Evolutionary conservation across 257 asterid genomes (phyloP).

Genomic region (Mentha longifolia): DNA sequence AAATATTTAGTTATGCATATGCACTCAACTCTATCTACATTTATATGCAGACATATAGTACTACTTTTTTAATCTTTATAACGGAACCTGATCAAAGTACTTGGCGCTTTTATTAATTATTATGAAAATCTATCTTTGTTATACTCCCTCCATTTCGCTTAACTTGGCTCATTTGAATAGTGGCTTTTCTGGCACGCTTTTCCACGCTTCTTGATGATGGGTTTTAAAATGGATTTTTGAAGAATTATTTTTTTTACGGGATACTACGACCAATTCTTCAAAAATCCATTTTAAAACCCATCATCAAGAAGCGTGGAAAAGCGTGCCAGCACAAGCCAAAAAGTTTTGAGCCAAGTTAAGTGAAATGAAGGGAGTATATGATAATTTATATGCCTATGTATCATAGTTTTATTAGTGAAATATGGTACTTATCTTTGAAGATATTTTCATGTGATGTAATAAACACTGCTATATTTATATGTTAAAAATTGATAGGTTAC

Average conservation of each 20-base stretch:
- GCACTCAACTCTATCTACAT: neutral
- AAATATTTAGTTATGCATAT: constrained; percentile 1
- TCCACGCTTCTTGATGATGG: too few species aligned
- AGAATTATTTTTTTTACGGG: too few species aligned
- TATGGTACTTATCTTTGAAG: neutral
- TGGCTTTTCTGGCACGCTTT: too few species aligned
- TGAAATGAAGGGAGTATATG: too few species aligned
- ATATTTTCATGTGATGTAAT: neutral
- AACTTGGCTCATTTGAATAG: too few species aligned
- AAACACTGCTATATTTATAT: neutral
- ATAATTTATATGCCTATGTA: neutral
- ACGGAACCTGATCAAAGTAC: constrained; percentile 21
- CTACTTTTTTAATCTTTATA: neutral
- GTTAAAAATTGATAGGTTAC: neutral
- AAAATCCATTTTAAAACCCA: too few species aligned
- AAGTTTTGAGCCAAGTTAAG: too few species aligned
- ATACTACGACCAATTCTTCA: too few species aligned
- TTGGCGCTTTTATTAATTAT: neutral
- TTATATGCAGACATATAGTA: neutral
- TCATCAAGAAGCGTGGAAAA: too few species aligned
- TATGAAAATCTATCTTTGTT: neutral
- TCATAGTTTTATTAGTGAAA: neutral
- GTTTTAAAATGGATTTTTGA: too few species aligned
- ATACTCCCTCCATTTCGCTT: too few species aligned
- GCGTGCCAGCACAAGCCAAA: too few species aligned